Conservation (phyloP, 441 rosid genomes). For the Theobroma grandiflorum region DNA sequence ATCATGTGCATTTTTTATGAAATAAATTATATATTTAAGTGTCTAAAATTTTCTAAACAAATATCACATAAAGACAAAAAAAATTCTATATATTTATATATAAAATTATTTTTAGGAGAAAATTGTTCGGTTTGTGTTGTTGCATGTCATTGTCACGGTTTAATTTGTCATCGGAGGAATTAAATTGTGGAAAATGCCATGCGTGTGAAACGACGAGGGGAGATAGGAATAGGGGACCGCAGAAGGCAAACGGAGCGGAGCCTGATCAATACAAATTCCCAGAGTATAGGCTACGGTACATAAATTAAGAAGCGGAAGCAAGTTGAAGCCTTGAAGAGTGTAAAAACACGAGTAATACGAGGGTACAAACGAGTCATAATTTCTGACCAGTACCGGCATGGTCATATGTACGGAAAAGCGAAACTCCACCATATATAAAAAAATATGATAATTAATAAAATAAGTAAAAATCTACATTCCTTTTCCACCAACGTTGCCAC, state of each 20-base stretch:
- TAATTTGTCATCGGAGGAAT: neutral
- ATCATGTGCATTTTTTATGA: neutral
- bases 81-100: too few relatives aligned
- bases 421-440: neutral
- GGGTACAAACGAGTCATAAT: slow-evolving; percentile 29
- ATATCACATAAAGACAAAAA: too few relatives aligned
- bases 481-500: neutral
- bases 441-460: neutral
- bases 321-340: neutral
- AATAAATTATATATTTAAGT: neutral
- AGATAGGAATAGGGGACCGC: too few relatives aligned
- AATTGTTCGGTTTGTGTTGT: neutral
- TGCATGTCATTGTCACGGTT: neutral
- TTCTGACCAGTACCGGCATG: slow-evolving; percentile 16
- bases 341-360: slow-evolving; percentile 25
- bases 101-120: neutral
- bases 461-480: neutral
- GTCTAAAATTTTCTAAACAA: neutral
- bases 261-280: too few relatives aligned
- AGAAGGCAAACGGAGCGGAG: too few relatives aligned
- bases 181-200: too few relatives aligned
- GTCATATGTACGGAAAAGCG: slow-evolving; percentile 33
- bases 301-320: too few relatives aligned
- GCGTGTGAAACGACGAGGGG: too few relatives aligned
- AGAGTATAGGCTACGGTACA: too few relatives aligned